Conservation (phyloP, 2,329 filamentous ascomycete genomes). For the Colletotrichum zoysiae region DNA sequence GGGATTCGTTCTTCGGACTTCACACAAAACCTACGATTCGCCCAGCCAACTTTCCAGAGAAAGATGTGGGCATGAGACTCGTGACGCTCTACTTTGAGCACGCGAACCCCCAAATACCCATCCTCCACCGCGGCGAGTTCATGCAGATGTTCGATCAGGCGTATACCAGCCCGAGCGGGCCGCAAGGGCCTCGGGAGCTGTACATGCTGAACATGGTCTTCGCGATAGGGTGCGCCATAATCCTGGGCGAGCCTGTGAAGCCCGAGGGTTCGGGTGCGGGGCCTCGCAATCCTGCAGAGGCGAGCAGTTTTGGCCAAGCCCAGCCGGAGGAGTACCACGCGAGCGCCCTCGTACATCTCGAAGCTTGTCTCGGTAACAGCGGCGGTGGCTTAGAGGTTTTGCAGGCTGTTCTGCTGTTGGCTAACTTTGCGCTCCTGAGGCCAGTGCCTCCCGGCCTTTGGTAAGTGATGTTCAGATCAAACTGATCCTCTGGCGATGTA, state of each 20-base stretch:
- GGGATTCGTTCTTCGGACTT: slow-evolving; percentile 96
- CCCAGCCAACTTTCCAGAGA: slow-evolving; percentile 85
- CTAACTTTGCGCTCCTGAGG: slow-evolving; percentile 89
- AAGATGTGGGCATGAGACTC: slow-evolving; percentile 78
- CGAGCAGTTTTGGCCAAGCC: slow-evolving; percentile 61
- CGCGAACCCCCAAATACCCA: slow-evolving; percentile 95
- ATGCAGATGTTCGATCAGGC: slow-evolving; percentile 88
- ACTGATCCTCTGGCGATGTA: neutral
- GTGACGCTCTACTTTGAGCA: slow-evolving; percentile 93
- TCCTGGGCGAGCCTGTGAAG: slow-evolving; percentile 75
- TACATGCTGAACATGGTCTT: slow-evolving; percentile 98
- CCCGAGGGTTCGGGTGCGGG: slow-evolving; percentile 55
- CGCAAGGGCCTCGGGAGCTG: slow-evolving; percentile 82
- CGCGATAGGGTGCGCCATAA: slow-evolving; percentile 94
- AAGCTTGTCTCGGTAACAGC: slow-evolving; percentile 85
- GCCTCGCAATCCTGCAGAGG: slow-evolving; percentile 45
- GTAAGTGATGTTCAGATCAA: slow-evolving; percentile 55
- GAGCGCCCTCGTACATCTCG: slow-evolving; percentile 91
- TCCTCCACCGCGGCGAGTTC: slow-evolving; percentile 90
- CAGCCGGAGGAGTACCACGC: slow-evolving; percentile 98
- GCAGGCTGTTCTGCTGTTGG: slow-evolving; percentile 90
- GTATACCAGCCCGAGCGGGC: slow-evolving; percentile 76
- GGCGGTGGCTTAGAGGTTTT: slow-evolving; percentile 93
- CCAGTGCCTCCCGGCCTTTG: slow-evolving; percentile 94
- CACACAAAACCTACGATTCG: slow-evolving; percentile 91